Conservation (phyloP, 805 yeast genomes). For the Candida ortonii region DNA sequence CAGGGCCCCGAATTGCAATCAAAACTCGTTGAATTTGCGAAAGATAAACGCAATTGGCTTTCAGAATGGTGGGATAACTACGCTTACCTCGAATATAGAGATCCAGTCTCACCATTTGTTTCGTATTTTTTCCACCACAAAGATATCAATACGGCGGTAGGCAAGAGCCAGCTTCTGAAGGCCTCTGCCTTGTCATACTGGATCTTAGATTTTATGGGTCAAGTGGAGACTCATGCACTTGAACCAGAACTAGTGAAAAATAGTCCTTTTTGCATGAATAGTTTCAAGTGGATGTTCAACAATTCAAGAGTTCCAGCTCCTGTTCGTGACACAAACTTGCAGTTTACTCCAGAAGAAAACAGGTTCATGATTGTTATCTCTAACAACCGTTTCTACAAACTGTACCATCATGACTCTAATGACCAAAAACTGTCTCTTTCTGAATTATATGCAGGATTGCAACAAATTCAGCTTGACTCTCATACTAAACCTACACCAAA, state of each 20-base stretch:
- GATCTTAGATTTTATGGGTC: slow-evolving; percentile 62
- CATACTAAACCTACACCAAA: slow-evolving; percentile 36
- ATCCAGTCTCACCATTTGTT: slow-evolving; percentile 92
- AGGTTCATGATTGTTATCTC: slow-evolving; percentile 70
- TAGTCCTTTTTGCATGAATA: slow-evolving; percentile 88
- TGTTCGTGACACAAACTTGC: slow-evolving; percentile 59
- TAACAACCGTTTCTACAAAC: slow-evolving; percentile 78
- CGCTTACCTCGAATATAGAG: slow-evolving; percentile 86
- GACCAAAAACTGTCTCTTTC: slow-evolving; percentile 45
- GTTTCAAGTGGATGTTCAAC: slow-evolving; percentile 88
- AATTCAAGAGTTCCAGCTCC: slow-evolving; percentile 76
- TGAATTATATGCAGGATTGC: slow-evolving; percentile 57
- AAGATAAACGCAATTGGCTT: slow-evolving; percentile 76
- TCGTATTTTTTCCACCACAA: slow-evolving; percentile 86
- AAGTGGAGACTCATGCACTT: slow-evolving; percentile 67
- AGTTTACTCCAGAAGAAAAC: slow-evolving; percentile 44
- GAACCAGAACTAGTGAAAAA: slow-evolving; percentile 79
- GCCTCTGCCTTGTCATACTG: slow-evolving; percentile 73
- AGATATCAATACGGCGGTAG: slow-evolving; percentile 56
- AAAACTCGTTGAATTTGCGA: slow-evolving; percentile 57
- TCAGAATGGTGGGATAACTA: slow-evolving; percentile 91
- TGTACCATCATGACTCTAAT: slow-evolving; percentile 51
- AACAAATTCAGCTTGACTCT: slow-evolving; percentile 45
- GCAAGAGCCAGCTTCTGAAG: slow-evolving; percentile 63
- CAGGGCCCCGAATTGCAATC: slow-evolving; percentile 73